phyloP scores from a whole-genome alignment of 1,284 basidiomycete species.

The Inonotus hispidus region DNA sequence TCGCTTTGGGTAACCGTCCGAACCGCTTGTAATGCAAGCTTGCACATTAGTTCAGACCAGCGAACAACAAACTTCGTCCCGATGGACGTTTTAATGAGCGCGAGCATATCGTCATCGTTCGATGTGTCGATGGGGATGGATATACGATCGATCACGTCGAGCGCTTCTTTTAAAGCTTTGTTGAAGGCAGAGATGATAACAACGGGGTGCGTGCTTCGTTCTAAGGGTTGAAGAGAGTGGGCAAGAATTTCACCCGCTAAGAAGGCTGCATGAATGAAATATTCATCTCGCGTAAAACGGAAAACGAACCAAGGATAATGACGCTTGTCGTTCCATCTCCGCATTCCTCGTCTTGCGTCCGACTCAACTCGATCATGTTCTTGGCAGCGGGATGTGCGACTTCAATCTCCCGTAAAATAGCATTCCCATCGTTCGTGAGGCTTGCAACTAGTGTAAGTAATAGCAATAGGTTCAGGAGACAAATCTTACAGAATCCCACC shows the following conservation, averaged over 20 bases:
- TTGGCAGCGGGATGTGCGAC: slow-evolving; percentile 98
- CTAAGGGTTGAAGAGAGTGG: slow-evolving; percentile 86
- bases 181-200: slow-evolving; percentile 99
- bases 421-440: slow-evolving; percentile 96
- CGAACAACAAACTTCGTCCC: slow-evolving; percentile 98
- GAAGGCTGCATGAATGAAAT: not conserved
- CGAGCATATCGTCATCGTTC: slow-evolving; percentile 89
- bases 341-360: slow-evolving; percentile 98
- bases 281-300: not conserved
- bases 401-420: slow-evolving; percentile 95
- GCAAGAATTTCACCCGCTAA: slow-evolving; percentile 99
- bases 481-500: slow-evolving; percentile 83
- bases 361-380: slow-evolving; percentile 97
- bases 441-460: slow-evolving; percentile 34
- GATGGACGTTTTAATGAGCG: slow-evolving; percentile 97
- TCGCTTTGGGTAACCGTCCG: slow-evolving; percentile 73
- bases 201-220: slow-evolving; percentile 96
- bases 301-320: slow-evolving; percentile 84
- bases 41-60: slow-evolving; percentile 98
- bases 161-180: slow-evolving; percentile 88
- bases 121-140: slow-evolving; percentile 87
- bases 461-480: not conserved
- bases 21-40: slow-evolving; percentile 88
- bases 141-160: slow-evolving; percentile 83
- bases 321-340: slow-evolving; percentile 98